Base-by-base conservation (phyloP, 176 grass and related monocot genomes). In the Phyllostachys edulis region DNA sequence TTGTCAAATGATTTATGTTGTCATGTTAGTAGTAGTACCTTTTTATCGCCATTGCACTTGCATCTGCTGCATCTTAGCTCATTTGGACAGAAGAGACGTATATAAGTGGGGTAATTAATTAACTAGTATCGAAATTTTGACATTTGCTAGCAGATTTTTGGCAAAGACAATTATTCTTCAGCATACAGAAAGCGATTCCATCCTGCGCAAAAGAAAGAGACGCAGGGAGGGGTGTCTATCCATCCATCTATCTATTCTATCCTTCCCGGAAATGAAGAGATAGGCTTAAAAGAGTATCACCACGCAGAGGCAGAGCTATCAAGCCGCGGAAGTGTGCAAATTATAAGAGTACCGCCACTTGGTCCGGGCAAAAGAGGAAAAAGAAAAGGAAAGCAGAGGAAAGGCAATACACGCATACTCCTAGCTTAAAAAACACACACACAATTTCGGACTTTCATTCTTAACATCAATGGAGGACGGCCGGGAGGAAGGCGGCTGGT, bases 311-410 rank as follows among this genome's bases (percentile, higher is more conserved):
- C 72, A 57, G 41, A 79, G 84, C 67, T 63, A 66, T 73, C 85
- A 80, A 18, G 76, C 56, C 32, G 59, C 64, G 13, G 67, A 29
- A 34, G 29, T 4, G 84, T 51, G 67, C 29, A 64, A 86, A 64
- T 38, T 59, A 10, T 2, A 42, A 42, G 41, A 69, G 18, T 61
- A 20, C 45, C 5, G 29, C 84, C 45, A 73, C 76, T 86, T 73
- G 57, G 36, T 42, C 34, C 29, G 61, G 34, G 76, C 52, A 49
- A 72, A 86, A 61, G 51, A 24, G 20, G 3, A 0, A 69, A 46
- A 4, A 32, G 23, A 9, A 16, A 9, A 32, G 2, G 37, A 42
- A 49, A 51, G 6, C 36, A 39, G 23, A 59, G 24, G 12, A 59
- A 23, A 59, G 65, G 13, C 29, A 9, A n/a, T 5, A 13, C 18